Evolutionary conservation across 169 alveolate species (phyloP), one percentile per base, ranked within the genome.

Genomic region (Theileria sp.): DNA sequence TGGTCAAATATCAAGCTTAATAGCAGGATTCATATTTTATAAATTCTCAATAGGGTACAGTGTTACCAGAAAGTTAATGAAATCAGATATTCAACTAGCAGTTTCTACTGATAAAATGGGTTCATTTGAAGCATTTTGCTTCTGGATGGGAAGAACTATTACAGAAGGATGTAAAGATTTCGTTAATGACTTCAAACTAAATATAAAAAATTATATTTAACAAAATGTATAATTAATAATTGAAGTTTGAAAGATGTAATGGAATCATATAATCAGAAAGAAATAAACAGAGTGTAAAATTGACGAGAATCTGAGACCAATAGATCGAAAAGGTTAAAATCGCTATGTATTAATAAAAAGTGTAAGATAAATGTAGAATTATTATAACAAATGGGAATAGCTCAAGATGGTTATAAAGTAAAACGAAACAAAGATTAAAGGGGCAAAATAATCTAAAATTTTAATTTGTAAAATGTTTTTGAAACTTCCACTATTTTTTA

Each of bases 171-270:
- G 10, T 58, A 54, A 71, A 21, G 79, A 71, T 75, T 19, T 71
- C 36, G 25, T 19, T 38, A 26, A 26, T 19, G 79, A 71, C 51
- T 71, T 71, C 70, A 50, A 25, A 21, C 56, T 50, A 17, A 71
- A 71, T 26, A 71, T 71, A 9, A n/a, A 54, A 26, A 78, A 71
- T 50, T 71, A 71, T 26, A 19, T 71, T 12, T 71, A 71, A 58
- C 10, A 3, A 21, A 19, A 17, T 32, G 36, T 32, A 32, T 32
- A 32, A 32, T 32, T 32, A 21, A 58, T 58, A 58, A 58, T 13
- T 13, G 5, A 15, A 3, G 12, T 17, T 58, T 10, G 54, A 44
- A 10, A 44, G 54, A 13, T 10, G 12, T 44, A 44, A 32, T 32
- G 54, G 54, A 44, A 44, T 44, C 19, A 44, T 44, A 2, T 44